These are phyloP conservation scores for Magnaporthiopsis poae DNA, from an alignment of 2,329 filamentous ascomycete genomes.

Conservation along the genomic window DNA sequence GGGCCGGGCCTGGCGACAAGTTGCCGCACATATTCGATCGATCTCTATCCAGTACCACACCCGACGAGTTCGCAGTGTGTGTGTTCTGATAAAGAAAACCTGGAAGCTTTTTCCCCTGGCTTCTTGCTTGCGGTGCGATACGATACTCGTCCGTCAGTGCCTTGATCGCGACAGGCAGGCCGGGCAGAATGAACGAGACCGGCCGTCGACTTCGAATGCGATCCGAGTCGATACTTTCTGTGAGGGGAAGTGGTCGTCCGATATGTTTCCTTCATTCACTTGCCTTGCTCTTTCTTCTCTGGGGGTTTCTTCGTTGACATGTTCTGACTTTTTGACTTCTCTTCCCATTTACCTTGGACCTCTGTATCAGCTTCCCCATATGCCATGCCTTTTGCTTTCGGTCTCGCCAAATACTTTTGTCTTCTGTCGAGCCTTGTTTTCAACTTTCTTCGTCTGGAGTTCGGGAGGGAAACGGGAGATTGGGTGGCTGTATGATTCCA, in stretches of 20 bases:
- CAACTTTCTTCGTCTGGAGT: neutral
- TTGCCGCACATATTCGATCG: neutral
- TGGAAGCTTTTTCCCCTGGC: neutral
- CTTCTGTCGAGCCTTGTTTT: neutral
- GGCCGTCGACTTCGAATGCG: neutral
- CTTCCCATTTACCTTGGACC: neutral
- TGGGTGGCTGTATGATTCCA: neutral
- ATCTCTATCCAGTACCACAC: neutral
- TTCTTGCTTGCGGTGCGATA: slow-evolving; percentile 1
- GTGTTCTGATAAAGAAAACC: neutral
- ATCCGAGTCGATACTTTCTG: neutral
- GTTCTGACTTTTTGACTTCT: slow-evolving; percentile 4
- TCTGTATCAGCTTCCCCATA: neutral
- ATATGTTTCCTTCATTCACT: neutral
- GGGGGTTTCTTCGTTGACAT: slow-evolving; percentile 1
- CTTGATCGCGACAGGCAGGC: slow-evolving; percentile 6
- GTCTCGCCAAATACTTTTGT: neutral
- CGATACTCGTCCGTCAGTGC: slow-evolving; percentile 8
- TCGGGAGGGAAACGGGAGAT: neutral
- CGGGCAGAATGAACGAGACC: neutral
- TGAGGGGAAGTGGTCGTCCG: neutral
- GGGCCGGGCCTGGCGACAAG: neutral
- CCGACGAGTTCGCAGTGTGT: neutral
- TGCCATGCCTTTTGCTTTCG: neutral
- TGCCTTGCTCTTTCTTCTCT: neutral